Percentiles rank a stretch among this genome's conserved stretches.
These are phyloP conservation scores for Eimeria acervulina DNA, from an alignment of 169 alveolate species.

Conservation along the genomic window DNA sequence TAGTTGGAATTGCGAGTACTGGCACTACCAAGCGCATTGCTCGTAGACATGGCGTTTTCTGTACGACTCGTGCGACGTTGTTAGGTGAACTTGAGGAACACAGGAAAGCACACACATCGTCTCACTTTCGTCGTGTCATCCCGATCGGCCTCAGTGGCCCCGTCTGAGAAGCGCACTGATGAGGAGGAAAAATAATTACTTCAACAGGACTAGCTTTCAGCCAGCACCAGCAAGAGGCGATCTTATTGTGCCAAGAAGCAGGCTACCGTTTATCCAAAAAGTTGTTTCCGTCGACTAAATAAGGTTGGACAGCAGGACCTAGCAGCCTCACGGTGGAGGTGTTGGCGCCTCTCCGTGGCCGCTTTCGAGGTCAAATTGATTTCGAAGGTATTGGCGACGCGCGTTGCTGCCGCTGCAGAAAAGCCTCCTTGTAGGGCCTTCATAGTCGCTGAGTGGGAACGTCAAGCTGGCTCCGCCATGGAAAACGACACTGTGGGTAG, in stretches of 20 bases:
- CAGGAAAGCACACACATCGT: constrained; percentile 60
- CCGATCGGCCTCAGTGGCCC: constrained; percentile 54
- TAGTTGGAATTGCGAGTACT: not conserved
- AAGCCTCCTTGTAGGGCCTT: not conserved
- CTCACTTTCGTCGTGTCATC: constrained; percentile 64
- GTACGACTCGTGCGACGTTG: not conserved
- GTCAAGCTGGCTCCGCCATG: not conserved
- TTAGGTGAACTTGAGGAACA: constrained; percentile 54
- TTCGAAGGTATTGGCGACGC: not conserved
- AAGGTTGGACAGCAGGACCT: not conserved
- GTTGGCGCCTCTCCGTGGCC: not conserved
- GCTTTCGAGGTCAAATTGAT: not conserved
- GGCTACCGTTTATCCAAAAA: not conserved
- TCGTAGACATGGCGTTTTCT: not conserved
- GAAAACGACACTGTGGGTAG: not conserved
- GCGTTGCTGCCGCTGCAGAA: not conserved
- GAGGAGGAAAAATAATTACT: constrained; percentile 20
- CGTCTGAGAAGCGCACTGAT: constrained; percentile 24
- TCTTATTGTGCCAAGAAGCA: not conserved
- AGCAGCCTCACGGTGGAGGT: not conserved
- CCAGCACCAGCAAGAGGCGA: not conserved
- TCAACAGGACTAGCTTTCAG: not conserved
- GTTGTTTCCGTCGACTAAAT: not conserved
- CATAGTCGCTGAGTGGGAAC: not conserved
- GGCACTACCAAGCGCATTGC: not conserved